These are phyloP conservation scores for Achaetomiella virescens DNA, from an alignment of 495 filamentous ascomycete genomes.

Conservation along the genomic window DNA sequence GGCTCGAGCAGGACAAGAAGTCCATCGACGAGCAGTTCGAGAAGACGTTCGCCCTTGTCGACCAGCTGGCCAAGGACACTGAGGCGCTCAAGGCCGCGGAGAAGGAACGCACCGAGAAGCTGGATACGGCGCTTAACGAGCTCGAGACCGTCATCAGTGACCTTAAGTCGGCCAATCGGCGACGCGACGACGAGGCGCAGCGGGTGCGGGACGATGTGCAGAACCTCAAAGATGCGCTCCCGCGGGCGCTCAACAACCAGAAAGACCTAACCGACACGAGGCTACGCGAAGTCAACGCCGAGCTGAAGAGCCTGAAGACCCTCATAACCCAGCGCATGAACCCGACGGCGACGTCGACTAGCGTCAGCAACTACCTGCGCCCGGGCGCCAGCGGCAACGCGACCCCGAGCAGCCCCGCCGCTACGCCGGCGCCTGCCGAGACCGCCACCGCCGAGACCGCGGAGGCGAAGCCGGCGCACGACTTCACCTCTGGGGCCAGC, in stretches of 20 bases:
- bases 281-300: slow-evolving; percentile 75
- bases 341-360: slow-evolving; percentile 34
- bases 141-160: slow-evolving; percentile 76
- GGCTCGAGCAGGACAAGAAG: slow-evolving; percentile 87
- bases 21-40: slow-evolving; percentile 87
- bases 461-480: slow-evolving; percentile 33
- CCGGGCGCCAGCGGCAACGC: slow-evolving; percentile 30
- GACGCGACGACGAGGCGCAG: slow-evolving; percentile 78
- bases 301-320: slow-evolving; percentile 88
- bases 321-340: slow-evolving; percentile 77
- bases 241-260: slow-evolving; percentile 79
- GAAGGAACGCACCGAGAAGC: slow-evolving; percentile 70
- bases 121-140: slow-evolving; percentile 76
- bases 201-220: slow-evolving; percentile 82
- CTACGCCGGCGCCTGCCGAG: slow-evolving; percentile 28
- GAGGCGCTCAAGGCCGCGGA: slow-evolving; percentile 79
- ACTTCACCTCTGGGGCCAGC: slow-evolving; percentile 27
- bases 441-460: slow-evolving; percentile 18
- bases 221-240: slow-evolving; percentile 73
- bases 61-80: slow-evolving; percentile 87
- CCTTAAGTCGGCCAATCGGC: slow-evolving; percentile 68
- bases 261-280: slow-evolving; percentile 75
- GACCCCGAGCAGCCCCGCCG: slow-evolving; percentile 23
- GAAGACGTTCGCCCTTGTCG: slow-evolving; percentile 82
- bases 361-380: slow-evolving; percentile 32